These are phyloP conservation scores for Erythrophleum fordii DNA, from an alignment of 306 rosid genomes.

Conservation along the genomic window DNA sequence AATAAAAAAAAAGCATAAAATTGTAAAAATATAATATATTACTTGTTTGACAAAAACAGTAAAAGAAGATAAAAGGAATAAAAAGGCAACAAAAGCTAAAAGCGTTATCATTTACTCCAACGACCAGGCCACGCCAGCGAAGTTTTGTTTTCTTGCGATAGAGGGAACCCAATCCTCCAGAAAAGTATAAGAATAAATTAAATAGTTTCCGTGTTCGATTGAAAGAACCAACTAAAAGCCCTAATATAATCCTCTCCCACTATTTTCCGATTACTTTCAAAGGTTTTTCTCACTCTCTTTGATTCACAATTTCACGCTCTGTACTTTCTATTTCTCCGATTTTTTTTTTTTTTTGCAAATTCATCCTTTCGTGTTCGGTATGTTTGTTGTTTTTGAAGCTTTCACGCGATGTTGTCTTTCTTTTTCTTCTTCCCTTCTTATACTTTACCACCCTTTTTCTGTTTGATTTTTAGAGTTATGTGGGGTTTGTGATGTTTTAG, in stretches of 20 bases:
- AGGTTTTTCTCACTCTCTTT: background rate
- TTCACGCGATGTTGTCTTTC: background rate
- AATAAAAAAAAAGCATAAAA: background rate
- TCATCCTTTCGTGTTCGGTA: conserved; percentile 48
- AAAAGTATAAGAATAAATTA: background rate
- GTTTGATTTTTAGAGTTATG: background rate
- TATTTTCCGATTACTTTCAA: background rate
- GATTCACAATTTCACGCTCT: background rate
- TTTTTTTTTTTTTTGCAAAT: background rate
- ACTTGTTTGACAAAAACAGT: background rate
- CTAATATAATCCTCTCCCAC: background rate
- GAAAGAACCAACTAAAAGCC: background rate
- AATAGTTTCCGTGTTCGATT: background rate
- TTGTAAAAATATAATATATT: too few relatives aligned
- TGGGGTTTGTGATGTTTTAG: conserved; percentile 44
- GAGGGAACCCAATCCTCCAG: conserved; percentile 10
- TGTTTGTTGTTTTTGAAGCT: background rate
- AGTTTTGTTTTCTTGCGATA: conserved; percentile 3
- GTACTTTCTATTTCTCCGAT: background rate
- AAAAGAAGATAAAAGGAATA: background rate
- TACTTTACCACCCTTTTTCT: background rate
- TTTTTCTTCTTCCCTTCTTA: too few relatives aligned
- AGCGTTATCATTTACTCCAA: background rate
- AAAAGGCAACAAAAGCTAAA: background rate
- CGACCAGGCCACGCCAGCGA: conserved; percentile 1